Evolutionary conservation across 176 grass and related monocot species (phyloP).

Genomic region (Triticum monococcum): DNA sequence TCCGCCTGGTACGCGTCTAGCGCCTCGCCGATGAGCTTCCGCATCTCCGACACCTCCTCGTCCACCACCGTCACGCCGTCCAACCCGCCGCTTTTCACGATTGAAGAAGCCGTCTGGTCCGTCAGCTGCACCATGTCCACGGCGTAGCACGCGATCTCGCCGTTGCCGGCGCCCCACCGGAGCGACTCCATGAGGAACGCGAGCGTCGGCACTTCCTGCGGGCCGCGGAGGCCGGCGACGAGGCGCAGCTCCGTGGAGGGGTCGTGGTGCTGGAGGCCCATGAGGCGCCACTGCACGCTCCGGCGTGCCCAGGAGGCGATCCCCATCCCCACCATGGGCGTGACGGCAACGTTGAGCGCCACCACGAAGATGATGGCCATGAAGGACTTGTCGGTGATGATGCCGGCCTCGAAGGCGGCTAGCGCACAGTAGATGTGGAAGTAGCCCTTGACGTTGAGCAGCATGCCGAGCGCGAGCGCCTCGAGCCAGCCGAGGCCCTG

Average conservation of each 20-base stretch:
- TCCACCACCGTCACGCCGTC: constrained; percentile 65
- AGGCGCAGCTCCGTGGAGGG: constrained; percentile 45
- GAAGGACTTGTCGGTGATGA: constrained; percentile 66
- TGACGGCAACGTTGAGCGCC: constrained; percentile 46
- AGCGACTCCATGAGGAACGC: constrained; percentile 57
- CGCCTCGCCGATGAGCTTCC: constrained; percentile 60
- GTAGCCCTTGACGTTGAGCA: constrained; percentile 82
- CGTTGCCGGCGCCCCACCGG: constrained; percentile 42
- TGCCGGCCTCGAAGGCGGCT: constrained; percentile 32
- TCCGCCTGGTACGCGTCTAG: constrained; percentile 46
- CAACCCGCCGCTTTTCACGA: constrained; percentile 49
- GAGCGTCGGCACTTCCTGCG: constrained; percentile 53
- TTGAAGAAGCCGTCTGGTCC: constrained; percentile 50
- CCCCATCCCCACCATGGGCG: constrained; percentile 47
- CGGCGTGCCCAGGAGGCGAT: constrained; percentile 57
- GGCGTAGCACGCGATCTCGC: constrained; percentile 49
- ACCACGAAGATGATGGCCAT: constrained; percentile 59
- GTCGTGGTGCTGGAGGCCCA: constrained; percentile 73
- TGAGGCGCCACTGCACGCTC: constrained; percentile 49
- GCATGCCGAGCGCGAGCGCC: constrained; percentile 60
- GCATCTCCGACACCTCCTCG: constrained; percentile 62
- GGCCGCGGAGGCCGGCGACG: constrained; percentile 57
- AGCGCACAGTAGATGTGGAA: constrained; percentile 75
- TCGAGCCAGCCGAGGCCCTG: constrained; percentile 49
- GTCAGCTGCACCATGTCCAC: constrained; percentile 81